These are phyloP conservation scores for Parasitella parasitica DNA, from an alignment of 371 early-diverging fungal genomes.

Conservation along the genomic window DNA sequence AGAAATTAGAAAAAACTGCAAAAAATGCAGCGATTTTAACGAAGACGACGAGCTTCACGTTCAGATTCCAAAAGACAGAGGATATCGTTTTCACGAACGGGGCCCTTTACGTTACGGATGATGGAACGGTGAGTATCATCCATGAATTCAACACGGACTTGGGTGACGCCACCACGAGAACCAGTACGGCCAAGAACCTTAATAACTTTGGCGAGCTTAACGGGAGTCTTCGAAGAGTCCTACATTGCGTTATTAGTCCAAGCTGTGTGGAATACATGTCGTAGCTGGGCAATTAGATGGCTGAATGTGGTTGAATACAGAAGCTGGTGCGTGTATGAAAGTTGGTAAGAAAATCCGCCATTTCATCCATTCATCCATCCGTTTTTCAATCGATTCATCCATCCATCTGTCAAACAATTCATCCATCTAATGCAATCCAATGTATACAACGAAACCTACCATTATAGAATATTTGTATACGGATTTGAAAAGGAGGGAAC, in stretches of 20 bases:
- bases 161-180: constrained; percentile 98
- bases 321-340: background rate
- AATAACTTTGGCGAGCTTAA: constrained; percentile 93
- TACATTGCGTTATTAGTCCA: background rate
- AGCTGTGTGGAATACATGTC: too few relatives aligned
- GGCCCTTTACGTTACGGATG: constrained; percentile 99
- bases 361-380: background rate
- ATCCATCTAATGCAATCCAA: constrained; percentile 3
- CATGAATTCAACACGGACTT: constrained; percentile 98
- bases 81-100: constrained; percentile 96
- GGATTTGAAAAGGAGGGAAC: constrained; percentile 14
- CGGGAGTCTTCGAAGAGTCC: constrained; percentile 52
- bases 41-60: constrained; percentile 98
- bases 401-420: background rate
- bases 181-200: constrained; percentile 99
- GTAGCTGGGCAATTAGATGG: too few relatives aligned
- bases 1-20: too few relatives aligned
- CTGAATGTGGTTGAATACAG: too few relatives aligned
- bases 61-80: constrained; percentile 97
- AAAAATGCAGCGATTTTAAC: too few relatives aligned
- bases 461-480: constrained; percentile 15
- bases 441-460: constrained; percentile 9
- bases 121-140: constrained; percentile 94
- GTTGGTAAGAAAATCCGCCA: background rate
- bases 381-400: background rate